Percentiles rank a stretch among this genome's conserved stretches.
phyloP scores from a whole-genome alignment of 257 asterid genomes.

The Parsonsia alboflavescens region DNA sequence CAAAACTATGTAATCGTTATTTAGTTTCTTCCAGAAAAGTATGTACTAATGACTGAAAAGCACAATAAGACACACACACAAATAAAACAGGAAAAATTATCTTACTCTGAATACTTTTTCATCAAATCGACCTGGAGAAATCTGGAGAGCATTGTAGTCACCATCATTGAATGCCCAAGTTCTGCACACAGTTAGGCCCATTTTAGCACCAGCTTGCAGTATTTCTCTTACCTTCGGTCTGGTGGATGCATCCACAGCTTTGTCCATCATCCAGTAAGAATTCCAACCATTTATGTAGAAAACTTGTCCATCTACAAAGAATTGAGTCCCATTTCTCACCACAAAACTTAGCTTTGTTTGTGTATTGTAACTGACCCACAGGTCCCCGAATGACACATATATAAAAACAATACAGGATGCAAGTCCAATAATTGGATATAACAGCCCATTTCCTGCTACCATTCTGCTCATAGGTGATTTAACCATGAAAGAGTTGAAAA shows the following conservation, averaged over 20 bases:
- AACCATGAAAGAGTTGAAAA: slow-evolving; percentile 22
- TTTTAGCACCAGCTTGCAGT: slow-evolving; percentile 78
- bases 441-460: slow-evolving; percentile 66
- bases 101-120: slow-evolving; percentile 88
- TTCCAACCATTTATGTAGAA: slow-evolving; percentile 97
- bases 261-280: slow-evolving; percentile 99
- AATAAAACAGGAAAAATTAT: not conserved
- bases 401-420: slow-evolving; percentile 73
- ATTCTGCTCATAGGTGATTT: slow-evolving; percentile 34
- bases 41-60: not conserved
- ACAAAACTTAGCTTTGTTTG: slow-evolving; percentile 63
- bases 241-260: slow-evolving; percentile 65
- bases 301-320: slow-evolving; percentile 73
- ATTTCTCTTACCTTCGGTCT: slow-evolving; percentile 59
- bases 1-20: not conserved
- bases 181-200: slow-evolving; percentile 97
- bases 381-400: slow-evolving; percentile 82
- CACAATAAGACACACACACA: not conserved
- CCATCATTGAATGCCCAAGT: slow-evolving; percentile 99
- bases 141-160: slow-evolving; percentile 84
- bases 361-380: slow-evolving; percentile 43
- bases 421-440: slow-evolving; percentile 82
- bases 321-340: slow-evolving; percentile 95
- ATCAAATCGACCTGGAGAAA: slow-evolving; percentile 82
- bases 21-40: not conserved